Evolutionary conservation across 2,329 filamentous ascomycete species (phyloP).

Genomic region (Pseudopyrenochaeta lycopersici): DNA sequence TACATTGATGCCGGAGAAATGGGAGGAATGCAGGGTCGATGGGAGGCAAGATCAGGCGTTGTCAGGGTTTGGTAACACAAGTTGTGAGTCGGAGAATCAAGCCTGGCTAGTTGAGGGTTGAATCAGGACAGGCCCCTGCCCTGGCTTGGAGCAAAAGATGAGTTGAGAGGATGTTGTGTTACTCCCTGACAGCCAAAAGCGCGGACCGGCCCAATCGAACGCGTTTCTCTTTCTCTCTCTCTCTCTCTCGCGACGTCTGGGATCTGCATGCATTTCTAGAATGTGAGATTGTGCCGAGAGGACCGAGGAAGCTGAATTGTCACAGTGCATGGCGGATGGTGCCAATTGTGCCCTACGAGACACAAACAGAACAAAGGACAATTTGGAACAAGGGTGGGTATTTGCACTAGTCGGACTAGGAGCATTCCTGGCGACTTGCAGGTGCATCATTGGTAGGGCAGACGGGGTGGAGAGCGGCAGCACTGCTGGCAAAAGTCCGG

Average conservation of each 20-base stretch:
- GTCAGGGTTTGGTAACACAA: background rate
- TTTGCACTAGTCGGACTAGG: constrained; percentile 11
- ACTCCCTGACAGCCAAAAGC: constrained; percentile 15
- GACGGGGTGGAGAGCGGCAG: constrained; percentile 25
- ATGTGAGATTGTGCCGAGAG: background rate
- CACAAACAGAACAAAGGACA: constrained; percentile 18
- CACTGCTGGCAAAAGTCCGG: constrained; percentile 34
- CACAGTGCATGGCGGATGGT: background rate
- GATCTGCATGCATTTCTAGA: background rate
- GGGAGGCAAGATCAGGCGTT: background rate
- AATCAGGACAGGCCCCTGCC: constrained; percentile 1
- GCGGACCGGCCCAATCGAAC: background rate
- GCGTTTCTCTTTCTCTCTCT: background rate
- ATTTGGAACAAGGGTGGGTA: background rate
- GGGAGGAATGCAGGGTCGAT: background rate
- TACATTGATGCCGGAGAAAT: background rate
- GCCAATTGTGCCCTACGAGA: constrained; percentile 13
- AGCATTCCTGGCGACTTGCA: constrained; percentile 16
- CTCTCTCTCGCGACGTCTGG: too few species aligned
- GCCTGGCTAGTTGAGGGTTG: background rate
- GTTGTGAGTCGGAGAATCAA: background rate
- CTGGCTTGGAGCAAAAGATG: constrained; percentile 26
- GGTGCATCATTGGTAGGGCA: constrained; percentile 19
- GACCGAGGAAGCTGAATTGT: background rate
- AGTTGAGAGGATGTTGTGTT: constrained; percentile 25